Evolutionary conservation across 2,329 filamentous ascomycete genomes (phyloP).

Genomic region (Hypocreales sp.): DNA sequence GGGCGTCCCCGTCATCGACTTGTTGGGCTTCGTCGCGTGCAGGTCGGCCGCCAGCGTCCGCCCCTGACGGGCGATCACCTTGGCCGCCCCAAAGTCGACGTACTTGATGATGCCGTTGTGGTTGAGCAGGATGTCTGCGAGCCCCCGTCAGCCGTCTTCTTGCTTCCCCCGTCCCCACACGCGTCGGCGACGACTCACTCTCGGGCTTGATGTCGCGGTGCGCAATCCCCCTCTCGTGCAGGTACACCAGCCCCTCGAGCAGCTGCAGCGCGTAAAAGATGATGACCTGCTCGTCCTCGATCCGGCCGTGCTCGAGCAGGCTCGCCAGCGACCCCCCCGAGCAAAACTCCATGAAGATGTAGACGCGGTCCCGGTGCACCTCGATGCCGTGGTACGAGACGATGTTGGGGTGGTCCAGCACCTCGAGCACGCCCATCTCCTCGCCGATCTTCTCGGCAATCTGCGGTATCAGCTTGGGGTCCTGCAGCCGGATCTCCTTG

Average conservation of each 20-base stretch:
- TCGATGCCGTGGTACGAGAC: conserved; percentile 97
- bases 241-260: conserved; percentile 82
- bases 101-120: conserved; percentile 99
- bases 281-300: conserved; percentile 94
- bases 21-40: conserved; percentile 50
- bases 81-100: conserved; percentile 94
- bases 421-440: conserved; percentile 92
- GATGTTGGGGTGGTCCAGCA: conserved; percentile 92
- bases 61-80: conserved; percentile 87
- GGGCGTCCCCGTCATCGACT: conserved; percentile 91
- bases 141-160: conserved; percentile 7
- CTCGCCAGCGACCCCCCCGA: conserved; percentile 84
- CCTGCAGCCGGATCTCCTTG: conserved; percentile 93
- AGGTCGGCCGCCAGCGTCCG: conserved; percentile 59
- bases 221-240: conserved; percentile 82
- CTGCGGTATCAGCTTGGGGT: conserved; percentile 87
- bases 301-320: conserved; percentile 84
- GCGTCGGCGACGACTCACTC: no score
- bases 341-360: conserved; percentile 99
- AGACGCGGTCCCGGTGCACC: conserved; percentile 96
- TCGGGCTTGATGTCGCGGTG: conserved; percentile 98
- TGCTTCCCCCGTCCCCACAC: no score
- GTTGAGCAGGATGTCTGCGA: conserved; percentile 75
- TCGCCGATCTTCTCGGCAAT: conserved; percentile 90
- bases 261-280: conserved; percentile 94